Evolutionary conservation across 768 basidiomycete genomes (phyloP), one percentile per base, ranked within the genome.

Genomic region (Pleurotus citrinopileatus): DNA sequence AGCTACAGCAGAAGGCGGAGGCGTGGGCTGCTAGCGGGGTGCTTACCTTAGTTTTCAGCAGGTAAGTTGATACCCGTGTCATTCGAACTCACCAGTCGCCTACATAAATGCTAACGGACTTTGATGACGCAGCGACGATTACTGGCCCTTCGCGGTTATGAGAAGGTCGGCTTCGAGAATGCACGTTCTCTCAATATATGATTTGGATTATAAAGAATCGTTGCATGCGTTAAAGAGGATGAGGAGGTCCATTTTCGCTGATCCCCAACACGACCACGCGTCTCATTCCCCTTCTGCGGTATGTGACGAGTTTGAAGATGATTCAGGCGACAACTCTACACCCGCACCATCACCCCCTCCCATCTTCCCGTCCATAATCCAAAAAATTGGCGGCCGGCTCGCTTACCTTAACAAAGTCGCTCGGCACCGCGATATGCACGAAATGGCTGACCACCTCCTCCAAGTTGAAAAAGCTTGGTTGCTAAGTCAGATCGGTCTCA

Each of bases 1-100:
- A 92, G 61, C 76, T 94, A 15, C 94, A 94, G 64, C 90, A 91
- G 63, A 79, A 84, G 53, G 93, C 90, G 4, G 93, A 94, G 65
- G 70, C 85, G 4, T 95, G 94, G 91, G 84, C 88, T 4, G 86
- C 88, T 9, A 83, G 86, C 66, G 82, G 89, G 87, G 57, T 59
- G 79, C 65, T 37, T 26, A 93, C 89, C 5, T 76, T 91, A 66
- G 84, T 94, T 1, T 91, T 94, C 65, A 85, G 74, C 70, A 82
- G 83, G 84, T 89, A 62, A 68, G 81, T 68, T 32, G n/a, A n/a
- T n/a, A n/a, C n/a, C n/a, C n/a, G n/a, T n/a, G n/a, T n/a, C n/a
- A n/a, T n/a, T n/a, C n/a, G n/a, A n/a, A n/a, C n/a, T n/a, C n/a
- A n/a, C n/a, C n/a, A n/a, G n/a, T n/a, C n/a, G n/a, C n/a, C n/a